Percentiles rank a stretch among this genome's conserved stretches.
These are phyloP conservation scores for Hemileccinum impolitum DNA, from an alignment of 768 basidiomycete species.

Conservation along the genomic window DNA sequence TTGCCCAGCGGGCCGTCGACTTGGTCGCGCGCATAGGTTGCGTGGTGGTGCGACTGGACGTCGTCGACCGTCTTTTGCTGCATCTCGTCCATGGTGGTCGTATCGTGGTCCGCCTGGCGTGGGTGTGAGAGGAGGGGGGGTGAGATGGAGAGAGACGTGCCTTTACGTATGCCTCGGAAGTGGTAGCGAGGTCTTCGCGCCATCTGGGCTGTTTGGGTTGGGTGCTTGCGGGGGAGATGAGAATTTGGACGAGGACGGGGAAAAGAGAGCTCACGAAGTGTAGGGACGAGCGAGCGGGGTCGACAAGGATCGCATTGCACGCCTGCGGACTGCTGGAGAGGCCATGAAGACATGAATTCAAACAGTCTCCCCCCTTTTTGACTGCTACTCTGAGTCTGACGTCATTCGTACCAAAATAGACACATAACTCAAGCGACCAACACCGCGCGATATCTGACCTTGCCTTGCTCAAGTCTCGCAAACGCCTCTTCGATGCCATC, in stretches of 20 bases:
- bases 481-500: slow-evolving; percentile 31
- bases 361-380: too few relatives aligned
- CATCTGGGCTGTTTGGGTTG: slow-evolving; percentile 35
- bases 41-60: slow-evolving; percentile 16
- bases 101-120: slow-evolving; percentile 25
- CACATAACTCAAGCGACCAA: slow-evolving; percentile 14
- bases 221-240: too few relatives aligned
- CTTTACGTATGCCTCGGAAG: slow-evolving; percentile 67
- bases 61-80: slow-evolving; percentile 22
- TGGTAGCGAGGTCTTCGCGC: slow-evolving; percentile 63
- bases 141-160: slow-evolving; percentile 23
- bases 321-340: too few relatives aligned
- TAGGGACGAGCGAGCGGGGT: too few relatives aligned
- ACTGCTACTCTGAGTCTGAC: neutral
- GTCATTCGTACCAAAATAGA: slow-evolving; percentile 10
- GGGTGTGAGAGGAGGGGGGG: neutral
- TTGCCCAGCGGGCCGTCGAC: slow-evolving; percentile 25
- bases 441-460: slow-evolving; percentile 33
- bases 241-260: too few relatives aligned
- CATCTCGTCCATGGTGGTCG: slow-evolving; percentile 16
- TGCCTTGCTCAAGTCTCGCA: slow-evolving; percentile 21
- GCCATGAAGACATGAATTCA: too few relatives aligned
- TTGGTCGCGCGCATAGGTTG: slow-evolving; percentile 27
- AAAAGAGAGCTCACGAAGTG: too few relatives aligned
- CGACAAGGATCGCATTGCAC: too few relatives aligned